phyloP scores from a whole-genome alignment of 2,329 filamentous ascomycete species.

The Ceratocystis albifundus region DNA sequence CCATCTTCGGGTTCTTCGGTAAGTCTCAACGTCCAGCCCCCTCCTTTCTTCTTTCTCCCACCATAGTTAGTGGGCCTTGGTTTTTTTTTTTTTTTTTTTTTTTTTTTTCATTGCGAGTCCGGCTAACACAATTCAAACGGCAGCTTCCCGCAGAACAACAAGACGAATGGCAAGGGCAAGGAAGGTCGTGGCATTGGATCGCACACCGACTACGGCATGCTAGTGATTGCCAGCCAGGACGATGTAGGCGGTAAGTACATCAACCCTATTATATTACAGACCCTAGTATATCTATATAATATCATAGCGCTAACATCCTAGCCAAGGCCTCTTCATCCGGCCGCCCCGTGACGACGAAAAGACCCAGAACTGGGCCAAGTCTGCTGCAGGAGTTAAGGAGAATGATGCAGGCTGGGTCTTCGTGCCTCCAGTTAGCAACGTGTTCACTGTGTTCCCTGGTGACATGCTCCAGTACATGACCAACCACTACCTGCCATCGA shows the following conservation, averaged over 20 bases:
- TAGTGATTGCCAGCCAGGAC: conserved; percentile 41
- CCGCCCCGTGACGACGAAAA: conserved; percentile 34
- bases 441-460: conserved; percentile 41
- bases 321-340: conserved; percentile 34
- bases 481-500: conserved; percentile 36
- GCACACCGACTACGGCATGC: conserved; percentile 42
- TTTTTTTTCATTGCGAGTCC: too few relatives aligned
- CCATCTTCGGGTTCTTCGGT: conserved; percentile 39
- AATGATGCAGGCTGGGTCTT: conserved; percentile 39
- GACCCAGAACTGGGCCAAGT: conserved; percentile 38
- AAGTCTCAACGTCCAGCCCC: conserved; percentile 19
- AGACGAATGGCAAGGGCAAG: conserved; percentile 39
- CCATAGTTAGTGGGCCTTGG: too few relatives aligned
- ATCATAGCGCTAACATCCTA: conserved; percentile 23
- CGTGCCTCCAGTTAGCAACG: conserved; percentile 35
- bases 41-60: too few relatives aligned
- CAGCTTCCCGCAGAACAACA: conserved; percentile 30
- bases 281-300: conserved; percentile 20
- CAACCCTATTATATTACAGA: conserved; percentile 22
- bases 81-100: too few relatives aligned
- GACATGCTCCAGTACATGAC: conserved; percentile 45
- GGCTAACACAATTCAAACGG: conserved; percentile 3
- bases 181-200: conserved; percentile 40
- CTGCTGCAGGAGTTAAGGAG: conserved; percentile 35
- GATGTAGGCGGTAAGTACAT: conserved; percentile 35